Conservation (phyloP, 805 yeast species). For the Pichia scutulata region DNA sequence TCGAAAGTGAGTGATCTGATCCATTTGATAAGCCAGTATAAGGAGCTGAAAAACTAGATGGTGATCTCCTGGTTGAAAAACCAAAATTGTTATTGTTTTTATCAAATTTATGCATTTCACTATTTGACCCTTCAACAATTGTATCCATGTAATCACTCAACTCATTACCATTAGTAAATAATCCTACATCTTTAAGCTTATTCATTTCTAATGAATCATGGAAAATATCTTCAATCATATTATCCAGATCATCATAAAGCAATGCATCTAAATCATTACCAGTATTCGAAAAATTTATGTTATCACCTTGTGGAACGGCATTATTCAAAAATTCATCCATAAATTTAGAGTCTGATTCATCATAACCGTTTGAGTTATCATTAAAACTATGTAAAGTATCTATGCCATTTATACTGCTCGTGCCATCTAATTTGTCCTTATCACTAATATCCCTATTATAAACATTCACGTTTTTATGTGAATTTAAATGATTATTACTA, state of each 20-base stretch:
- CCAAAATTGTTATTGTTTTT: neutral
- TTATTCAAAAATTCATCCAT: conserved; percentile 8
- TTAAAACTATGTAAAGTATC: neutral
- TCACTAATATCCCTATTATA: no score
- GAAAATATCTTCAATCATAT: conserved; percentile 12
- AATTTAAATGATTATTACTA: neutral
- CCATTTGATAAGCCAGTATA: neutral
- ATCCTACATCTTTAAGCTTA: neutral
- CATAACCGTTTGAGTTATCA: neutral
- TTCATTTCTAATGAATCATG: conserved; percentile 1
- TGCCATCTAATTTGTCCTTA: no score
- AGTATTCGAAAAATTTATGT: neutral
- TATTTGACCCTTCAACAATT: neutral
- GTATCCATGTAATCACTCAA: neutral
- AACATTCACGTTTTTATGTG: no score
- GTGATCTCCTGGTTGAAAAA: neutral
- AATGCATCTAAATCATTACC: conserved; percentile 8
- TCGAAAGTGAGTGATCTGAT: neutral
- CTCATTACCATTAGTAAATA: neutral
- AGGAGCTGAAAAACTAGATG: neutral
- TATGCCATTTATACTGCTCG: neutral
- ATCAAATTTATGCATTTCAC: neutral
- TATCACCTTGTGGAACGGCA: conserved; percentile 1
- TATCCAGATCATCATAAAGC: conserved; percentile 15
- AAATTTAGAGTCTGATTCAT: neutral